phyloP scores from a whole-genome alignment of 306 rosid species.

The Rosa multiflora region DNA sequence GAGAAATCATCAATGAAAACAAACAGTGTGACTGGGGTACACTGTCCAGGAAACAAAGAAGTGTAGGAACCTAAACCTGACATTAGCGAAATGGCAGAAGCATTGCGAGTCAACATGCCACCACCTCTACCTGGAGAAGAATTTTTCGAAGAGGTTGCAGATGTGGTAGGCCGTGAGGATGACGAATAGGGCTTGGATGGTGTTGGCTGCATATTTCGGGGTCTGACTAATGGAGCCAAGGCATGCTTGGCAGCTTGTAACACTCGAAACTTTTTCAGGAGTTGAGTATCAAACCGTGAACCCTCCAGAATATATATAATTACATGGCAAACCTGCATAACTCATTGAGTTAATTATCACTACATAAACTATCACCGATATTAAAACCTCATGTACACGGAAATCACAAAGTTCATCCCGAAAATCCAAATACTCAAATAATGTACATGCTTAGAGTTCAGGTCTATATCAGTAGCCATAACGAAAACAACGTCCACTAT shows the following conservation, averaged over 20 bases:
- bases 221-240: constrained; percentile 68
- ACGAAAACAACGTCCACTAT: not conserved
- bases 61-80: constrained; percentile 89
- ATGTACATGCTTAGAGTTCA: not conserved
- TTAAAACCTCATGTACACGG: not conserved
- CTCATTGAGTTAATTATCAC: constrained; percentile 30
- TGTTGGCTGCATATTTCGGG: constrained; percentile 39
- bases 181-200: constrained; percentile 53
- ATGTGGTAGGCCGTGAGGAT: constrained; percentile 43
- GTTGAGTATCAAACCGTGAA: constrained; percentile 60
- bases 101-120: constrained; percentile 57
- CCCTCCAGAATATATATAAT: constrained; percentile 81
- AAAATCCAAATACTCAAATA: not conserved
- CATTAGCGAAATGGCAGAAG: constrained; percentile 67
- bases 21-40: constrained; percentile 83
- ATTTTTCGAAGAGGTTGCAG: constrained; percentile 41
- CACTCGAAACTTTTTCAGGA: constrained; percentile 69
- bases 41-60: constrained; percentile 93
- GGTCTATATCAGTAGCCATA: not conserved
- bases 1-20: constrained; percentile 78
- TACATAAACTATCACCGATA: constrained; percentile 12
- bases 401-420: not conserved
- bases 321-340: constrained; percentile 92
- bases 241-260: constrained; percentile 85
- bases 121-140: constrained; percentile 70